A percentile compares a stretch with the other conserved stretches of the same genome.
Conservation (phyloP, 228 moss, liverwort and hornwort species). For the Sphagnum magellanicum region DNA sequence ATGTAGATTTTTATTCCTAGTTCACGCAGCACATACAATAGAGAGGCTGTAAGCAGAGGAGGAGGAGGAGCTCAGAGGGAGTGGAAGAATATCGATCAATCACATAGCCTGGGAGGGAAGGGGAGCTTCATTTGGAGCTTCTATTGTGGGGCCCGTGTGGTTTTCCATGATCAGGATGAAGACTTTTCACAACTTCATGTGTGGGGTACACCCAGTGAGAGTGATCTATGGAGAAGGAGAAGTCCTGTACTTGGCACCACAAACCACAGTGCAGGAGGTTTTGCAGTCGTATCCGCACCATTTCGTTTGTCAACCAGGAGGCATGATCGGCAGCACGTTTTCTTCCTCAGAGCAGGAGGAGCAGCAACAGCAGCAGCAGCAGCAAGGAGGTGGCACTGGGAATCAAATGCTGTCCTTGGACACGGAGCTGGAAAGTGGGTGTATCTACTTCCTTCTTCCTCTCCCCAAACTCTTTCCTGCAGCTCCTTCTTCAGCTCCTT, state of each 20-base stretch:
- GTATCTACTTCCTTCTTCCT: conserved; percentile 35
- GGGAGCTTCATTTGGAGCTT: too few relatives aligned
- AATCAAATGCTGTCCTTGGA: conserved; percentile 40
- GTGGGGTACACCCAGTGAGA: conserved; percentile 23
- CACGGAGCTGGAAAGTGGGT: conserved; percentile 29
- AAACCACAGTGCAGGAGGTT: conserved; percentile 30
- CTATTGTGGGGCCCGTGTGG: too few relatives aligned
- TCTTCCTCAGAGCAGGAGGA: too few relatives aligned
- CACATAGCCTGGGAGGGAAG: too few relatives aligned
- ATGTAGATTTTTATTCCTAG: too few relatives aligned
- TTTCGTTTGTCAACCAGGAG: conserved; percentile 23
- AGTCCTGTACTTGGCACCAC: conserved; percentile 27
- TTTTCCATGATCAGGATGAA: too few relatives aligned
- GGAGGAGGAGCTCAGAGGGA: too few relatives aligned
- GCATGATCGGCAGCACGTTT: too few relatives aligned
- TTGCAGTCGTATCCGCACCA: conserved; percentile 29
- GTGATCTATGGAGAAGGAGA: conserved; percentile 32
- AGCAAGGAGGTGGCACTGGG: conserved; percentile 1
- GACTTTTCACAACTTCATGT: not conserved
- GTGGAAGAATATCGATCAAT: too few relatives aligned
- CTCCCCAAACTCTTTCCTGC: conserved; percentile 30
- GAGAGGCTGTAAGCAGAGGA: too few relatives aligned
- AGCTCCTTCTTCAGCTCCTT: not conserved
- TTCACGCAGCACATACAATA: too few relatives aligned
- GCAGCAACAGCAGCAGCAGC: conserved; percentile 5